phyloP scores from a whole-genome alignment of 2,329 filamentous ascomycete species.

The Daldinia eschscholtzii region DNA sequence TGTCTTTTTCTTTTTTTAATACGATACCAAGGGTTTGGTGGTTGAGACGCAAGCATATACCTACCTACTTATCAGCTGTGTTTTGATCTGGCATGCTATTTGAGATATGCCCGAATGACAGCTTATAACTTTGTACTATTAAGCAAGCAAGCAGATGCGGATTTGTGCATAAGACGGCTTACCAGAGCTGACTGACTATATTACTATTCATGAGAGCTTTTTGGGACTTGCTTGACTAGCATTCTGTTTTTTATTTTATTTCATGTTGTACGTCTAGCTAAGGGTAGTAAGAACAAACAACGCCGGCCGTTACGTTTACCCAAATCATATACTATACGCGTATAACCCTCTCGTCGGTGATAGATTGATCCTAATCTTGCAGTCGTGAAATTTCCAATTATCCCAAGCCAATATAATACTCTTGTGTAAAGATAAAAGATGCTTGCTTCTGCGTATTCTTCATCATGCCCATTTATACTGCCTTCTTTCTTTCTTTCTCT shows the following conservation, averaged over 20 bases:
- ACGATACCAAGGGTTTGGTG: constrained; percentile 11
- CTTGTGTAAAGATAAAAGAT: not conserved
- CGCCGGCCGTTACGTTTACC: constrained; percentile 10
- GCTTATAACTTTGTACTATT: constrained; percentile 27
- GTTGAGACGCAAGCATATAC: constrained; percentile 11
- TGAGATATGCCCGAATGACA: constrained; percentile 7
- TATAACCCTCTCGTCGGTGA: constrained; percentile 6
- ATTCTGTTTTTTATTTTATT: constrained; percentile 3
- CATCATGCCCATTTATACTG: not conserved
- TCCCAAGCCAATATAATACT: not conserved
- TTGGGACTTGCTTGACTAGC: constrained; percentile 2
- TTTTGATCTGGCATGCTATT: constrained; percentile 21
- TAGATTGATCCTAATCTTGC: not conserved
- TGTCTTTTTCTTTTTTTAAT: not conserved
- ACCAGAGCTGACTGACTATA: constrained; percentile 17
- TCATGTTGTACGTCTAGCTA: not conserved
- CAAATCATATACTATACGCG: not conserved
- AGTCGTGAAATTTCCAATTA: constrained; percentile 1
- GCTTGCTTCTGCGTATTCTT: not conserved
- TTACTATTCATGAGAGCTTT: constrained; percentile 11
- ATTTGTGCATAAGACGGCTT: constrained; percentile 27
- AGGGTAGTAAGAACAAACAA: constrained; percentile 11
- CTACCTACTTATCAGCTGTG: constrained; percentile 11
- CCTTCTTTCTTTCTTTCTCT: not conserved
- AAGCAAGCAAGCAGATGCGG: constrained; percentile 6